These are phyloP conservation scores for Chytriomyces confervae DNA, from an alignment of 192 early-diverging fungal genomes.

Conservation along the genomic window DNA sequence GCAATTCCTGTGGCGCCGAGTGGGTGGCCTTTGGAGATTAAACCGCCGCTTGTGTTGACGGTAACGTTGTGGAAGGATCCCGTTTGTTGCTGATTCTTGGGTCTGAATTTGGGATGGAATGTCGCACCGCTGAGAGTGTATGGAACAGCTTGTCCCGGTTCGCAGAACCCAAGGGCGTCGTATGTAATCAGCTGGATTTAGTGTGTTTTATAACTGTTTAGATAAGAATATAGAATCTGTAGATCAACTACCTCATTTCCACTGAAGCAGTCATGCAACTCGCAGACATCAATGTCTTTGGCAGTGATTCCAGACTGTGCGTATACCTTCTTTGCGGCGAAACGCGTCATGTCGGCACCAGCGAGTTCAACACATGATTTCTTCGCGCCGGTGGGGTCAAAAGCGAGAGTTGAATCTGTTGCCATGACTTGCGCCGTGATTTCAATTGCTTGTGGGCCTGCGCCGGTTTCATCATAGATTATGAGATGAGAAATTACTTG, in stretches of 20 bases:
- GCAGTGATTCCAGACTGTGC: conserved; percentile 63
- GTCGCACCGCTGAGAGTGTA: conserved; percentile 39
- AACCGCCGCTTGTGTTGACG: conserved; percentile 75
- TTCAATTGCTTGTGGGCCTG: conserved; percentile 64
- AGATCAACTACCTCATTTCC: conserved; percentile 64
- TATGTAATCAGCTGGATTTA: conserved; percentile 65
- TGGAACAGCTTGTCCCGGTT: conserved; percentile 66
- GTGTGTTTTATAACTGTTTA: neutral
- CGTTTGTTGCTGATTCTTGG: conserved; percentile 24
- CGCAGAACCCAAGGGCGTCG: conserved; percentile 71
- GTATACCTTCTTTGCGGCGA: conserved; percentile 62
- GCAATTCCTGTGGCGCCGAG: conserved; percentile 78
- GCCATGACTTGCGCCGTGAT: conserved; percentile 73
- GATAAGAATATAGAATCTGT: neutral
- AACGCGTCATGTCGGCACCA: conserved; percentile 70
- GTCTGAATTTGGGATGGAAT: conserved; percentile 31
- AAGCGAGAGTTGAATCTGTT: conserved; percentile 66
- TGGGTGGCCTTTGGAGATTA: conserved; percentile 81
- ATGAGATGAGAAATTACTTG: neutral
- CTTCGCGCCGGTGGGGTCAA: conserved; percentile 36
- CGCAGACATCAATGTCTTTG: conserved; percentile 70
- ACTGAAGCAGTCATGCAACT: conserved; percentile 80
- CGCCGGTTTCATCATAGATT: neutral
- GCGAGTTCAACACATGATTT: conserved; percentile 45
- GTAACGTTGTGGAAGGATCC: conserved; percentile 35